Conservation (phyloP, 257 asterid species). For the Osmanthus fragrans region DNA sequence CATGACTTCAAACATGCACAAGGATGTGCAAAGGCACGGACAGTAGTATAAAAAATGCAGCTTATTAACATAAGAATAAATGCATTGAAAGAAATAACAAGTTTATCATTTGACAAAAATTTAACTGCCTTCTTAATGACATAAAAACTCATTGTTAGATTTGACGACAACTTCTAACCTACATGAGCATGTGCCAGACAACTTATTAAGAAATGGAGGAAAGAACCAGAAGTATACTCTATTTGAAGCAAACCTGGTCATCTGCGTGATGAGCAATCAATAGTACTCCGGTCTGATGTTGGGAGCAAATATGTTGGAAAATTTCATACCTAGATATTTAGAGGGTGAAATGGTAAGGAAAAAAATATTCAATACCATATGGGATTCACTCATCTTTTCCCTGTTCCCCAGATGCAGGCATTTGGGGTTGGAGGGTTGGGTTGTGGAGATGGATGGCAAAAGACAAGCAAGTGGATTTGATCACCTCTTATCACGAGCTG, state of each 20-base stretch:
- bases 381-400: constrained; percentile 5
- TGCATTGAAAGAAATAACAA: background rate
- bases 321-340: constrained; percentile 60
- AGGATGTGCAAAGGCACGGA: constrained; percentile 9
- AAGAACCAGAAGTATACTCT: background rate
- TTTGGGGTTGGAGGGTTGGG: background rate
- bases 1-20: background rate
- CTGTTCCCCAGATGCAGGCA: background rate
- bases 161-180: background rate
- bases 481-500: constrained; percentile 87
- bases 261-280: constrained; percentile 95
- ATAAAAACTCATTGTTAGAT: background rate
- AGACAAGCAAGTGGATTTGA: background rate
- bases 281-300: constrained; percentile 53
- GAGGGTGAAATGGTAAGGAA: constrained; percentile 6
- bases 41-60: background rate
- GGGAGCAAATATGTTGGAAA: constrained; percentile 57
- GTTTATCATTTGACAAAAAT: background rate
- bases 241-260: constrained; percentile 70
- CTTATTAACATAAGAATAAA: background rate
- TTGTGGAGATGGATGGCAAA: background rate
- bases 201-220: constrained; percentile 7
- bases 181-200: background rate
- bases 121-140: background rate
- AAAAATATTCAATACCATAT: background rate